A percentile compares a stretch with the other conserved stretches of the same genome.
phyloP scores from a whole-genome alignment of 2,329 filamentous ascomycete genomes.

The Alternaria triticina region DNA sequence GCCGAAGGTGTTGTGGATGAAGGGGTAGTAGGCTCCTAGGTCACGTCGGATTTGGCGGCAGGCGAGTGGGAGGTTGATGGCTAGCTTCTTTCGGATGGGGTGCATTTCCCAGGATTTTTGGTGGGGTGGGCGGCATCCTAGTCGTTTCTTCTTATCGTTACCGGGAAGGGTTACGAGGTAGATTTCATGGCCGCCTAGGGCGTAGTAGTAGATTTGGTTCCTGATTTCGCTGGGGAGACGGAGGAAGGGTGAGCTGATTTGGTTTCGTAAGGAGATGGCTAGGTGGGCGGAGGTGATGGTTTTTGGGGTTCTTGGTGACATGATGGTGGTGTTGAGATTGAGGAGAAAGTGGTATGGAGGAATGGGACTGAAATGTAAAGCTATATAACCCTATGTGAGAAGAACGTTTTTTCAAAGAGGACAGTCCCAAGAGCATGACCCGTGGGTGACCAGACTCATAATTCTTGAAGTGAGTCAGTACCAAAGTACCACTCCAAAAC shows the following conservation, averaged over 20 bases:
- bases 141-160: no score
- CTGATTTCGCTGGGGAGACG: not conserved
- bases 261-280: not conserved
- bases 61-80: not conserved
- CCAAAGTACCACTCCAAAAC: not conserved
- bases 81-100: not conserved
- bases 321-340: not conserved
- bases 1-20: not conserved
- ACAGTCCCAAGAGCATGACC: not conserved
- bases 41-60: not conserved
- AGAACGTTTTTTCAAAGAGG: accelerated
- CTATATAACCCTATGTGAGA: not conserved
- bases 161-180: not conserved
- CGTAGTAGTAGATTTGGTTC: not conserved
- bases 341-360: not conserved
- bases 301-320: not conserved
- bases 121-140: not conserved
- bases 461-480: not conserved
- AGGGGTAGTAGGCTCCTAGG: not conserved
- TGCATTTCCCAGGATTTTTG: not conserved
- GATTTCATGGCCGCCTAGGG: not conserved
- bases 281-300: not conserved
- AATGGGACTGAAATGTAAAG: not conserved
- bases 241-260: not conserved
- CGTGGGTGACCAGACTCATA: not conserved